Evolutionary conservation across 1,284 basidiomycete genomes (phyloP), one percentile per base, ranked within the genome.

Genomic region (Abortiporus biennis): DNA sequence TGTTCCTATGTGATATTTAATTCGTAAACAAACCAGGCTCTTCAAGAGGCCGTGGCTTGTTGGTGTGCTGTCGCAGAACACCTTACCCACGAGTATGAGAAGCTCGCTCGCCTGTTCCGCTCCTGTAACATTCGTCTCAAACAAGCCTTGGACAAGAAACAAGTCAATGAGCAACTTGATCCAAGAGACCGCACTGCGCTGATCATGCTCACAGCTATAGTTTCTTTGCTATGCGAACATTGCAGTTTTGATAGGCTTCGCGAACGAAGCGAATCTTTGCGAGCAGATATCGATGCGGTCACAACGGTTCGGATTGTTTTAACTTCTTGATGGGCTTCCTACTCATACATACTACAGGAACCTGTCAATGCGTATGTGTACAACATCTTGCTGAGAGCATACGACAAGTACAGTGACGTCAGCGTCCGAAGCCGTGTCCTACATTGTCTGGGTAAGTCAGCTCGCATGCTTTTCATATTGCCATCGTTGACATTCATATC

Each of bases 11-110:
- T 16, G 6, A 9, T 5, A 25, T 24, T 15, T 15, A 27, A 21
- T 39, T 4, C 11, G 36, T 8, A 46, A 15, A 36, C 24, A 19
- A 6, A 8, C 22, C 48, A 92, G 83, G 80, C 84, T 21, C 63
- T 96, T 25, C 90, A 94, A 64, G 93, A 96, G 62, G 80, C 83
- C 6, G 85, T 99, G 9, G 89, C 89, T 0, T 97, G 94, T 54
- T 84, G 94, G 65, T 95, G 93, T 58, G 76, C 79, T 0, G 85
- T 90, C 2, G 84, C 95, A 1, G 80, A 81, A 39, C 67, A 88
- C 53, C 73, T 98, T 22, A 98, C 96, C 0, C 84, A 90, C 51
- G 90, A 96, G 53, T 95, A 84, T 54, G 64, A 65, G 11, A 74
- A 81, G 19, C 69, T 97, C 12, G 74, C 91, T 16, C 81, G 79